Percentiles rank a stretch among this genome's conserved stretches.
These are phyloP conservation scores for Xylariales sp. DNA, from an alignment of 2,329 filamentous ascomycete genomes.

Conservation along the genomic window DNA sequence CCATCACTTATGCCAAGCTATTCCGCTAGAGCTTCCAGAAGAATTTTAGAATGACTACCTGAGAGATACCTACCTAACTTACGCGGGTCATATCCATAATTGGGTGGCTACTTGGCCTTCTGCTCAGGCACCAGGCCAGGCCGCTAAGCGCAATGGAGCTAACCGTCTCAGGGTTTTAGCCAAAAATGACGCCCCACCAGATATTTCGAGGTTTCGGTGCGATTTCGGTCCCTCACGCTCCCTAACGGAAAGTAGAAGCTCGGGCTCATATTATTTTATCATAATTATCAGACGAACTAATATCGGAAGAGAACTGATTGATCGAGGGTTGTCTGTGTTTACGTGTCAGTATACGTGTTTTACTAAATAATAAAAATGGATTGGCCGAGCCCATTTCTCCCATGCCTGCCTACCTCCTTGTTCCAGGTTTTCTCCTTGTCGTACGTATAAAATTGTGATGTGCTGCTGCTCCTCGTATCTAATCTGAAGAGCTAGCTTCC, in stretches of 20 bases:
- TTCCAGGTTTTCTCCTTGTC: constrained; percentile 13
- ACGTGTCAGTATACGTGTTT: constrained; percentile 18
- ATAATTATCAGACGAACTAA: constrained; percentile 27
- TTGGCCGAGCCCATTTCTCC: constrained; percentile 6
- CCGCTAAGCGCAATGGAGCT: constrained; percentile 6
- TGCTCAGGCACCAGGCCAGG: constrained; percentile 13
- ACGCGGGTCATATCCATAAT: constrained; percentile 26
- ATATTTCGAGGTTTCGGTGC: constrained; percentile 32
- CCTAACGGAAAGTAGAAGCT: constrained; percentile 33
- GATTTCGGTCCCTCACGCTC: constrained; percentile 34
- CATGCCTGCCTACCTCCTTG: constrained; percentile 4
- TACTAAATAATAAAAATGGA: constrained; percentile 26
- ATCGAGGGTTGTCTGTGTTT: constrained; percentile 10
- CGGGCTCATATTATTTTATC: constrained; percentile 3
- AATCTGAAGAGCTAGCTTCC: constrained; percentile 2
- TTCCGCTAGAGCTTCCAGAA: constrained; percentile 19
- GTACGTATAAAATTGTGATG: constrained; percentile 26
- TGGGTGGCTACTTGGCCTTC: not conserved
- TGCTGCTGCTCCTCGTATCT: constrained; percentile 1
- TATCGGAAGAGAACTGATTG: constrained; percentile 24
- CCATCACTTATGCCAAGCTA: not conserved
- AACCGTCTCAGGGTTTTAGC: constrained; percentile 7
- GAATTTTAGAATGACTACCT: constrained; percentile 23
- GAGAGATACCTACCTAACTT: no score
- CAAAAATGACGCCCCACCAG: constrained; percentile 28